Evolutionary conservation across 352 stramenopile species (phyloP).

Genomic region (Plasmopara viticola): DNA sequence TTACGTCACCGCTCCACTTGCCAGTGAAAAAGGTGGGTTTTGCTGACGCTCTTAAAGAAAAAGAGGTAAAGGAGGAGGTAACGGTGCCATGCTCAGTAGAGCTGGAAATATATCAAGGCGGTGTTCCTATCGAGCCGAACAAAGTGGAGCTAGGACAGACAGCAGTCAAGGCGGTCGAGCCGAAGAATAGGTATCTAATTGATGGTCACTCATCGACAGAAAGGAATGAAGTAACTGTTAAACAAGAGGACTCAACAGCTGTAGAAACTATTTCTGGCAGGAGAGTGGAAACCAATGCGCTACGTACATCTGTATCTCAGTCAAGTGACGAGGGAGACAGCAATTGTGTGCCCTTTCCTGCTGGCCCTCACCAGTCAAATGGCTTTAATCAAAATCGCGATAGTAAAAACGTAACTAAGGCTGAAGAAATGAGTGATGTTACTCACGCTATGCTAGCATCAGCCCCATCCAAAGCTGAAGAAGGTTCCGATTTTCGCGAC

Average conservation of each 20-base stretch:
- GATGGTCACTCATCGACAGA: not conserved
- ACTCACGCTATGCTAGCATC: not conserved
- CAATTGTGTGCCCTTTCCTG: conserved; percentile 22
- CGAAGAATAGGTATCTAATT: conserved; percentile 9
- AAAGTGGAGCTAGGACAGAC: conserved; percentile 11
- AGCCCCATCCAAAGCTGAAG: not conserved
- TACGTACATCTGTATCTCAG: no score
- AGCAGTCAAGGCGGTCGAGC: conserved; percentile 7
- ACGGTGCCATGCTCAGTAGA: not conserved
- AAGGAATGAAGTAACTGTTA: conserved; percentile 5
- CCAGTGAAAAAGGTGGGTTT: conserved; percentile 10
- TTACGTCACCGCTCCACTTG: conserved; percentile 13
- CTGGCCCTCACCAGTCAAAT: conserved; percentile 8
- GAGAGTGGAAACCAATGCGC: conserved; percentile 41
- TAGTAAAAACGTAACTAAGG: not conserved
- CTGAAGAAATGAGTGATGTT: not conserved
- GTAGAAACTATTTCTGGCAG: conserved; percentile 1
- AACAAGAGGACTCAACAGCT: conserved; percentile 9
- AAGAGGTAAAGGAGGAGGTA: conserved; percentile 5
- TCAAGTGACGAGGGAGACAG: no score
- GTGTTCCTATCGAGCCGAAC: conserved; percentile 2
- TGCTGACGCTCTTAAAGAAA: conserved; percentile 9
- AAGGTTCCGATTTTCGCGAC: not conserved
- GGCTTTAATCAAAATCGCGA: conserved; percentile 2
- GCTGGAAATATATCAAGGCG: conserved; percentile 8